Evolutionary conservation across 1,284 basidiomycete genomes (phyloP), one percentile per base, ranked within the genome.

Genomic region (Phellopilus nigrolimitatus): DNA sequence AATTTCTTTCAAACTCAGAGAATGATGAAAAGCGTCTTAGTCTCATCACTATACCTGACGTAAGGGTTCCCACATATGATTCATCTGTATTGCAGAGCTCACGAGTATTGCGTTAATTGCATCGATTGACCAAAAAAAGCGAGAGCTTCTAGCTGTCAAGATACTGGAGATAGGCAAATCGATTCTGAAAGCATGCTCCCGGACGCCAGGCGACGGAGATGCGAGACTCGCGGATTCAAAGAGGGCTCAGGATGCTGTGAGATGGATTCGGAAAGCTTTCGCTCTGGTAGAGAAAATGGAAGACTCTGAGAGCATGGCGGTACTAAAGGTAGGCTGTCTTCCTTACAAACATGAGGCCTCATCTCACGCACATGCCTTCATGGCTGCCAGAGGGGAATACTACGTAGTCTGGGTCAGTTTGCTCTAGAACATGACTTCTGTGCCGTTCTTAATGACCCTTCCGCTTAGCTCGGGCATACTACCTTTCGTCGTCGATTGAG

Each of bases 161-260:
- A 67, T 89, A 31, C 75, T 86, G 62, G 75, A 79, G 61, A 85
- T 90, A 65, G 88, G 87, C 42, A 84, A 80, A 71, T 77, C 78
- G 3, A 69, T 84, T 49, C 68, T 89, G 56, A 78, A 75, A 64
- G 65, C 68, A 43, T 66, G 69, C 37, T 61, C 65, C 54, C 64
- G 67, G 60, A 63, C 62, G 49, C 49, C 49, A 48, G 54, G 58
- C 34, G 62, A 64, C 10, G 45, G 47, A 44, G 59, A 63, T 53
- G 44, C 47, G 44, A 45, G 19, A 17, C 41, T 43, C 21, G 49
- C 48, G 27, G 71, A 72, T 42, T 71, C 68, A 50, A 61, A 64
- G 57, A 71, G 68, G 53, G 73, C 79, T 49, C 67, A 64, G 46
- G 68, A 75, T 51, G 69, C 78, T 39, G 64, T 80, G 50, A 71